A percentile compares a stretch with the other conserved stretches of the same genome.
Evolutionary conservation across 331 rosid genomes (phyloP).

Genomic region (Arachis monticola): DNA sequence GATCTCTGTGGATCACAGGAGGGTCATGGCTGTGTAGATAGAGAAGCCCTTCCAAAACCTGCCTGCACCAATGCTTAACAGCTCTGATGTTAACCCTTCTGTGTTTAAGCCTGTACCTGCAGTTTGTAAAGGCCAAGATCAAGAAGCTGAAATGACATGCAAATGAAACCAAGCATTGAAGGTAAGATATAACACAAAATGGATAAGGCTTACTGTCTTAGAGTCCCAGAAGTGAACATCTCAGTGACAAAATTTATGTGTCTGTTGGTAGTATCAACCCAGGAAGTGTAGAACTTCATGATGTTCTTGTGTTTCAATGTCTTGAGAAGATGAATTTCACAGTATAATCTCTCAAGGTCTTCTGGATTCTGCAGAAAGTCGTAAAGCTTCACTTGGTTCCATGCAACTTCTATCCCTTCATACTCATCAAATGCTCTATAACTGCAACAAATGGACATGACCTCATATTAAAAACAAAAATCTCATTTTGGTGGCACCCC

Average conservation of each 20-base stretch:
- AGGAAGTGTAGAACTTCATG: conserved; percentile 91
- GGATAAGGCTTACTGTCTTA: conserved; percentile 76
- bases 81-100: conserved; percentile 88
- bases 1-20: conserved; percentile 98
- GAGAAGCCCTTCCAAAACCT: conserved; percentile 89
- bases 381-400: conserved; percentile 94
- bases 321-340: conserved; percentile 97
- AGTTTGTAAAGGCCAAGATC: conserved; percentile 18
- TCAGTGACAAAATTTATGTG: conserved; percentile 97
- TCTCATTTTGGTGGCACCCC: conserved; percentile 34
- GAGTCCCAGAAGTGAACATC: conserved; percentile 98
- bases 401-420: conserved; percentile 98
- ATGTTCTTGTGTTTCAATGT: conserved; percentile 83
- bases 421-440: conserved; percentile 95
- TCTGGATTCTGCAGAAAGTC: conserved; percentile 82
- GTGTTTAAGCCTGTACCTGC: conserved; percentile 87
- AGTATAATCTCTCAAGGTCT: conserved; percentile 83
- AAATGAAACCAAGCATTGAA: not conserved
- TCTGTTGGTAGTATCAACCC: conserved; percentile 86
- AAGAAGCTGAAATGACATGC: conserved; percentile 7
- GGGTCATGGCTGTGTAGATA: conserved; percentile 92
- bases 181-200: not conserved
- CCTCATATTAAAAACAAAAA: conserved; percentile 28
- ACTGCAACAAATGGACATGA: conserved; percentile 51
- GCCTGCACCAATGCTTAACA: conserved; percentile 97